Conservation (phyloP, 352 stramenopile species). For the Elongisporangium undulatum region DNA sequence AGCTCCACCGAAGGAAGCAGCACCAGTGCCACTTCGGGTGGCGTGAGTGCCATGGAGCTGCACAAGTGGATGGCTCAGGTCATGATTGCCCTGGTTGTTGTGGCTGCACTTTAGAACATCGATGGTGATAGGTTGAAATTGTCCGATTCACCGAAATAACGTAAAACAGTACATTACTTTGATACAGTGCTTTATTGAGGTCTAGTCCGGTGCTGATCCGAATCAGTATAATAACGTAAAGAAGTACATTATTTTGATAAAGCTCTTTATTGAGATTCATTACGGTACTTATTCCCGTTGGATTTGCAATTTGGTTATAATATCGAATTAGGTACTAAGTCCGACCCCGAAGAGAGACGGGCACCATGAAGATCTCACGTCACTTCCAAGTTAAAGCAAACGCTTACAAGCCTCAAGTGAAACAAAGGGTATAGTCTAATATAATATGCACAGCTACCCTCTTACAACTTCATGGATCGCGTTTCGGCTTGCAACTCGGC, state of each 20-base stretch:
- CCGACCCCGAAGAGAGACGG: too few relatives aligned
- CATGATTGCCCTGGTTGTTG: background rate
- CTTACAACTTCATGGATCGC: slow-evolving; percentile 36
- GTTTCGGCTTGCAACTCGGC: slow-evolving; percentile 66
- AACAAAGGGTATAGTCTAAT: too few relatives aligned
- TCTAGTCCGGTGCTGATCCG: background rate
- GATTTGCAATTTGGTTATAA: background rate
- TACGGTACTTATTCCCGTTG: background rate
- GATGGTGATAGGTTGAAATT: background rate
- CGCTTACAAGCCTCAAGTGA: too few relatives aligned
- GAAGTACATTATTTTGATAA: background rate
- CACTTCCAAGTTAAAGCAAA: too few relatives aligned
- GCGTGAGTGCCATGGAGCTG: background rate
- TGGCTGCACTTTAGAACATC: background rate
- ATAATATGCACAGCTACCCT: background rate
- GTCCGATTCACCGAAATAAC: background rate
- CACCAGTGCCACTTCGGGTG: background rate
- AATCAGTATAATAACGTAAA: background rate
- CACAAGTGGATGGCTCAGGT: background rate
- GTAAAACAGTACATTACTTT: background rate
- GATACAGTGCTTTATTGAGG: background rate
- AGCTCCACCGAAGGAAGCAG: background rate
- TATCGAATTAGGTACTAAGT: background rate
- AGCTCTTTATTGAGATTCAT: background rate
- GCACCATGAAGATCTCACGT: too few relatives aligned